A percentile compares a stretch with the other conserved stretches of the same genome.
Conservation (phyloP, 1,284 basidiomycete species). For the Malassezia nana region DNA sequence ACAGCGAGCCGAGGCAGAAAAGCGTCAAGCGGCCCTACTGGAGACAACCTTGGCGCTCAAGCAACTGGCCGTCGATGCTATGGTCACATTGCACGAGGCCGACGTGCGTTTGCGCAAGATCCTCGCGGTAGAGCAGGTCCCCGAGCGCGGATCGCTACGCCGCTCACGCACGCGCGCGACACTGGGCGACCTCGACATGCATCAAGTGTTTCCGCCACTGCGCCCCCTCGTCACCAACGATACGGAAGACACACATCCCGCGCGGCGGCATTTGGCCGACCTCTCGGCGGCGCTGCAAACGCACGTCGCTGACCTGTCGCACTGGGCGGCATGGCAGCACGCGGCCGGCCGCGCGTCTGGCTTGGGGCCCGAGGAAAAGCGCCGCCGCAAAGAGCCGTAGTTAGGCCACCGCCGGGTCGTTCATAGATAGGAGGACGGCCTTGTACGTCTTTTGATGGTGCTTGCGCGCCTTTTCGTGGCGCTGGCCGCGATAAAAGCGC, state of each 20-base stretch:
- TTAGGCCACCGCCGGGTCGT: conserved; percentile 15
- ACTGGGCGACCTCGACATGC: background rate
- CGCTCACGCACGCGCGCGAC: background rate
- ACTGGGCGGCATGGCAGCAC: conserved; percentile 9
- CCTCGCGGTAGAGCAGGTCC: conserved; percentile 9
- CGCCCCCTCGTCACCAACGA: conserved; percentile 14
- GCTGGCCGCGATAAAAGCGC: conserved; percentile 3
- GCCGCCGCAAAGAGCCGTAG: background rate
- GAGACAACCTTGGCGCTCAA: conserved; percentile 15
- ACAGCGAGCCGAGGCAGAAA: conserved; percentile 14
- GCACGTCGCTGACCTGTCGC: conserved; percentile 12
- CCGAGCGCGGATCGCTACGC: background rate
- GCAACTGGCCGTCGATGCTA: conserved; percentile 13
- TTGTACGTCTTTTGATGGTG: conserved; percentile 17
- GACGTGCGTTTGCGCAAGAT: conserved; percentile 16
- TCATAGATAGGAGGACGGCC: conserved; percentile 15
- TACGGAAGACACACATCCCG: conserved; percentile 17
- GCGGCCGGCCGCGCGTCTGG: background rate
- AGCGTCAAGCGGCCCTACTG: conserved; percentile 6
- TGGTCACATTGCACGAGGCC: conserved; percentile 8
- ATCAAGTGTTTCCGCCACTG: conserved; percentile 15
- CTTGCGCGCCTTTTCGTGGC: conserved; percentile 11
- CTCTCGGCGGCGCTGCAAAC: conserved; percentile 5
- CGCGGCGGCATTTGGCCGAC: background rate
- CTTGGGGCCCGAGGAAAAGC: background rate